Evolutionary conservation across 164 flowering plant species (phyloP).

Genomic region (Stephania cephalantha): DNA sequence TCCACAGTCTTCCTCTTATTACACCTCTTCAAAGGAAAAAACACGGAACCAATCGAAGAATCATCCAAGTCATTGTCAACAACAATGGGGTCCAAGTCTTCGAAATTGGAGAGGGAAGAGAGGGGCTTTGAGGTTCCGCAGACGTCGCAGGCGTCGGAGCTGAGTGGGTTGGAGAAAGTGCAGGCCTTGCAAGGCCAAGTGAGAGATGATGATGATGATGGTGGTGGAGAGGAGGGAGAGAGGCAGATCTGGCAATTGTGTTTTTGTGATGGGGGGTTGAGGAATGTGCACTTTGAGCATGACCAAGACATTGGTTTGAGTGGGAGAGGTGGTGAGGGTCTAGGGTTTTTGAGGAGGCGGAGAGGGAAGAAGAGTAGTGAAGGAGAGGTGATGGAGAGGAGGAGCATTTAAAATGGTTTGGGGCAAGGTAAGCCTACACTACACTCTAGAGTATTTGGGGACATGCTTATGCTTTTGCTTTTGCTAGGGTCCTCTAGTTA

Average conservation of each 20-base stretch:
- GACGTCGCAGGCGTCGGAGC: constrained; percentile 39
- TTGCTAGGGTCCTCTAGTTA: no score
- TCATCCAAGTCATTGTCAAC: constrained; percentile 29
- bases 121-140: constrained; percentile 42
- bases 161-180: constrained; percentile 54
- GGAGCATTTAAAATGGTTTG: neutral
- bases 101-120: constrained; percentile 32
- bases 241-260: constrained; percentile 54
- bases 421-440: no score
- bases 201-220: constrained; percentile 21
- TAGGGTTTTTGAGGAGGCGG: constrained; percentile 6
- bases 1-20: constrained; percentile 43
- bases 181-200: constrained; percentile 77
- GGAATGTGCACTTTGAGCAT: constrained; percentile 64
- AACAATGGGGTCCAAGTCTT: constrained; percentile 28
- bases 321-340: neutral
- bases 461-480: no score
- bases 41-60: constrained; percentile 59
- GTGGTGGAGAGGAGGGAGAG: constrained; percentile 21
- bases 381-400: neutral
- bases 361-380: neutral
- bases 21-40: constrained; percentile 49
- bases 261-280: constrained; percentile 49
- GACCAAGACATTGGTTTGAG: constrained; percentile 40
- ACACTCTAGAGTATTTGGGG: no score